These are phyloP conservation scores for Nematocida sp. DNA, from an alignment of 371 early-diverging fungal species.

Conservation along the genomic window DNA sequence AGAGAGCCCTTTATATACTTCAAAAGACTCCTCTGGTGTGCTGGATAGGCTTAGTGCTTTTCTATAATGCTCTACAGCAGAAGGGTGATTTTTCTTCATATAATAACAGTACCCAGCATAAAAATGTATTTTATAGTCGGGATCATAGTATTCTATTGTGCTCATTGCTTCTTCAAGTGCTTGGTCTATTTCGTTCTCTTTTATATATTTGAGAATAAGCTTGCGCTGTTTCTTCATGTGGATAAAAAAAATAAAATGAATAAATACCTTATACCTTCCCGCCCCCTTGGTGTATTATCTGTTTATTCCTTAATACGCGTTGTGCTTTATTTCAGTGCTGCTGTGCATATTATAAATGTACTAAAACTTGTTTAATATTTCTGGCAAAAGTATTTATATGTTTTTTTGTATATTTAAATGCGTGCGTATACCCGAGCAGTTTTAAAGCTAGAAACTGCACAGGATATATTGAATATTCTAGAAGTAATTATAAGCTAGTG, in stretches of 20 bases:
- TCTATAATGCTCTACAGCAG: not conserved
- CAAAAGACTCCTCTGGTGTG: not conserved
- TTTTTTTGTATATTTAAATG: too few relatives aligned
- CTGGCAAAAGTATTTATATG: too few relatives aligned
- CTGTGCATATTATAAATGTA: too few relatives aligned
- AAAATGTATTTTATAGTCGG: constrained; percentile 2
- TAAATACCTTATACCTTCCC: not conserved
- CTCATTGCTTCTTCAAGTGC: not conserved
- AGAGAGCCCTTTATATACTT: not conserved
- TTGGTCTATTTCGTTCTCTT: not conserved
- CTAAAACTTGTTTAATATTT: too few relatives aligned
- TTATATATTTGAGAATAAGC: not conserved
- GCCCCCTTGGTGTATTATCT: too few relatives aligned
- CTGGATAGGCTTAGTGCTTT: not conserved
- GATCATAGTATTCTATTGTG: not conserved
- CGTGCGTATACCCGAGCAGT: too few relatives aligned
- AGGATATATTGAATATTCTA: too few relatives aligned
- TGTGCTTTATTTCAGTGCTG: too few relatives aligned
- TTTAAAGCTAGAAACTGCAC: too few relatives aligned
- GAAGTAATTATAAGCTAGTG: too few relatives aligned
- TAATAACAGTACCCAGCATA: constrained; percentile 7
- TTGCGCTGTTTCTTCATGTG: constrained; percentile 6
- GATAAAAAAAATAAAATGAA: constrained; percentile 16
- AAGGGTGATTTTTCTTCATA: not conserved
- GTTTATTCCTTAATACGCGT: too few relatives aligned